Base-by-base conservation (phyloP, 441 rosid species). In the Erysimum cheiri region DNA sequence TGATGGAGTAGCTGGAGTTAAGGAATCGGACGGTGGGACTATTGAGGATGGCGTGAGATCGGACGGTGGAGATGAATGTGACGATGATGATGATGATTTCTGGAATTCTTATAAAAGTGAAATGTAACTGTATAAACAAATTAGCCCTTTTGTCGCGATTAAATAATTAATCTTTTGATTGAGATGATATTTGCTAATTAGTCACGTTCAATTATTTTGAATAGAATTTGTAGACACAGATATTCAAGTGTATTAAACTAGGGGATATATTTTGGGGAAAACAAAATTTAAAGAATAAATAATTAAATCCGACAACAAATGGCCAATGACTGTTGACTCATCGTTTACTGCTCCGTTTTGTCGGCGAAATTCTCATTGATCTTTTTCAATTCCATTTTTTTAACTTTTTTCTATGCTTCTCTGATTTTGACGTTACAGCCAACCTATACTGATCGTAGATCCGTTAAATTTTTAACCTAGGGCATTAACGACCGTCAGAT, bases 51-150 rank as follows among this genome's bases (percentile, higher is more conserved):
- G 33, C 17, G 5, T 53, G 22, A 33, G 35, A 66, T 41, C 59
- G 29, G 64, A 74, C 36, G 71, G 62, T 70, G 75, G 49, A 64
- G 60, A 67, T 60, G 75, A 37, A 47, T 61, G 26, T 17, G 78
- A 75, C 17, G 31, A 69, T 46, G 41, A 39, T 29, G 73, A 69
- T 9, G 49, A 44, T 50, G 80, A 71, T 52, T 59, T 59, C 8
- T 77, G 80, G 80, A 67, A 60, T 66, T 52, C 77, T 24, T 71
- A 77, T 32, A 41, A 71, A 46, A 65, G 76, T 60, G 69, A 71
- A 0, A 13, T 70, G 58, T 76, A 56, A 46, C 13, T n/a, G 40
- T 32, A 62, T n/a, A 40, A 39, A 33, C 59, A 65, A 9, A 57
- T 58, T 58, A 6, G 46, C 56, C 19, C 28, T 47, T 48, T 61